Base-by-base conservation (phyloP, 495 filamentous ascomycete species). In the Trichodelitschia bisporula region DNA sequence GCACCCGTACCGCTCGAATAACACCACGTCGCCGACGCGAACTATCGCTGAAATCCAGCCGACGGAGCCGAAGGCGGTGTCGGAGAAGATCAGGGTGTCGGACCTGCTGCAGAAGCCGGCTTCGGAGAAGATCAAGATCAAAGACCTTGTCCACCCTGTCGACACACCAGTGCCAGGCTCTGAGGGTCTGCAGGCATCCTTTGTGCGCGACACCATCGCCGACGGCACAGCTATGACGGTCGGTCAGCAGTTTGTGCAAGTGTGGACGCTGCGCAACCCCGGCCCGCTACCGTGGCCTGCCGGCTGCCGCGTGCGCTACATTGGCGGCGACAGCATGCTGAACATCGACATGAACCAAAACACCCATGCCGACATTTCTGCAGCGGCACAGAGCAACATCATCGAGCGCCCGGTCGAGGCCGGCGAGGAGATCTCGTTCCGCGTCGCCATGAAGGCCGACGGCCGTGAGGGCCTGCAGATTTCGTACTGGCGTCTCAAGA, bases 401-500 rank as follows among this genome's bases (percentile, higher is more conserved):
- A 64, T 78, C 44, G 61, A 68, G 29, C 52, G 58, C n/a, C 51
- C 67, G 12, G 53, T 93, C 29, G 57, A 60, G 27, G 64, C 69
- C 18, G 82, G 78, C 11, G 62, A 86, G 41, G 61, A 67, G 41
- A 64, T 67, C 33, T 59, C 71, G 18, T 99, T 95, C 57, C 75
- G 71, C 26, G 76, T 99, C 29, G 55, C 69, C 25, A 66, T 99
- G 47, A 75, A 76, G 41, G 72, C 78, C 17, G 79, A 84, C 19
- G 53, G 54, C 14, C 68, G 75, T 24, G 53, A 55, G 29, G 77
- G 83, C 15, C 72, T 72, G 37, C 55, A 68, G 36, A 80, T 92
- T 40, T 93, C 84, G 6, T 91, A 93, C 62, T 99, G 89, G 89
- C 79, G 83, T 34, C 62, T 95, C 41, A 86, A 80, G 39, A 64